Evolutionary conservation across 2,329 filamentous ascomycete genomes (phyloP).

Genomic region (Fragosphaeria purpurea): DNA sequence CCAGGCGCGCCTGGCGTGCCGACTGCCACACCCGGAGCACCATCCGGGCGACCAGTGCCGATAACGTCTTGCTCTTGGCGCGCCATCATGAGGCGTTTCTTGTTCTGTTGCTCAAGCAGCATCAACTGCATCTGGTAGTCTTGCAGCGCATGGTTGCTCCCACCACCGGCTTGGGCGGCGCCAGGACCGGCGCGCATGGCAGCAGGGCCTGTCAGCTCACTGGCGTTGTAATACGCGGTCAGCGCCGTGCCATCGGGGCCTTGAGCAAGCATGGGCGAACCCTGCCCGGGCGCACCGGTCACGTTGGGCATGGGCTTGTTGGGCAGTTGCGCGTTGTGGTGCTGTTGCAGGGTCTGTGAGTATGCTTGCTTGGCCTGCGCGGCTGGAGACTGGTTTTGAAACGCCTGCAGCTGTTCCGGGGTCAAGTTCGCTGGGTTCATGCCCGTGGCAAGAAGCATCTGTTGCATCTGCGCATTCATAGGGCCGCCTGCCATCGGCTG

Average conservation of each 20-base stretch:
- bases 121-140: conserved; percentile 83
- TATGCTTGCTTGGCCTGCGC: conserved; percentile 79
- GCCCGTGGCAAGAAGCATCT: conserved; percentile 57
- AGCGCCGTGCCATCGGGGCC: conserved; percentile 55
- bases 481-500: conserved; percentile 53
- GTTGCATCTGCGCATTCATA: conserved; percentile 41
- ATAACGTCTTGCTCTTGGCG: conserved; percentile 67
- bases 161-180: conserved; percentile 36
- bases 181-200: conserved; percentile 48
- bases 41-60: conserved; percentile 21
- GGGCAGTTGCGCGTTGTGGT: conserved; percentile 72
- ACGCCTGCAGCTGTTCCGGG: conserved; percentile 62
- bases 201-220: conserved; percentile 46
- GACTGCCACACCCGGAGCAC: conserved; percentile 14
- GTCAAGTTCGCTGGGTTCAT: conserved; percentile 68
- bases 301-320: conserved; percentile 71
- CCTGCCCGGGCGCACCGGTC: conserved; percentile 61
- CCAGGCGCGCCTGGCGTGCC: conserved; percentile 33
- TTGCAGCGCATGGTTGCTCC: conserved; percentile 70
- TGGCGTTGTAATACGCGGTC: conserved; percentile 52
- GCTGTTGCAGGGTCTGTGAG: conserved; percentile 71
- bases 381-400: conserved; percentile 41
- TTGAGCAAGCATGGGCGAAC: conserved; percentile 71
- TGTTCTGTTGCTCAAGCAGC: conserved; percentile 79
- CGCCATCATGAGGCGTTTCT: conserved; percentile 76